Base-by-base conservation (phyloP, 2,329 filamentous ascomycete genomes). In the Cylindrodendrum hubeiense region DNA sequence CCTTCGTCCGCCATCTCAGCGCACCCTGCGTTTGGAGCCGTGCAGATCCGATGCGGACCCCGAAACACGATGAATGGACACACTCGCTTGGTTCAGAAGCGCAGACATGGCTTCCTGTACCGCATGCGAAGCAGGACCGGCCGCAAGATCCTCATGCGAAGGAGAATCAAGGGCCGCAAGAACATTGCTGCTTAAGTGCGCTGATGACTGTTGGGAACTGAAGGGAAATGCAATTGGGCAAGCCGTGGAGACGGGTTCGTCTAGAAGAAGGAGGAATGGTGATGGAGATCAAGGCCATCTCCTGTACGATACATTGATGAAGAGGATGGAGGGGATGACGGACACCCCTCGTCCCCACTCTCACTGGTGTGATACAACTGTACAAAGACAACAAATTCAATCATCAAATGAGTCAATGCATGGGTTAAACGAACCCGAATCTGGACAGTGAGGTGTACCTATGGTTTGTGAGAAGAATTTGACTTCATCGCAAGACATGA, bases 1-100 rank as follows among this genome's bases (percentile, higher is more conserved):
- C 79, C 83, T 24, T 76, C 74, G 57, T 72, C 78, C 13, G 76
- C 84, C 65, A 82, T 89, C 68, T 84, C 86, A 13, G 75, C 84
- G 28, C 83, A 88, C 75, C 87, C 87, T 30, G 84, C 85, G 9
- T 77, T 89, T n/a, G 77, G 75, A 5, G 82, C 79, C 51, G 76
- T 78, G 75, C 87, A 89, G 79, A 79, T 89, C 68, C 85, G 87
- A 60, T 89, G 84, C 79, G 87, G 86, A 2, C 87, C 87, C 51
- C 84, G 87, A 64, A 83, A 87, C 73, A 89, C 86, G 33, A 85
- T 89, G 85, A 83, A 85, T 60, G 79, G 82, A 53, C 79, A 83
- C 60, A 87, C 84, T 59, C 82, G 87, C 37, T 79, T 89, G 58
- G 76, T 89, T 15, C 86, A 89, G 78, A 90, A 89, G 82, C 82